Evolutionary conservation across 2,329 filamentous ascomycete genomes (phyloP).

Genomic region (Cercospora berteroae): DNA sequence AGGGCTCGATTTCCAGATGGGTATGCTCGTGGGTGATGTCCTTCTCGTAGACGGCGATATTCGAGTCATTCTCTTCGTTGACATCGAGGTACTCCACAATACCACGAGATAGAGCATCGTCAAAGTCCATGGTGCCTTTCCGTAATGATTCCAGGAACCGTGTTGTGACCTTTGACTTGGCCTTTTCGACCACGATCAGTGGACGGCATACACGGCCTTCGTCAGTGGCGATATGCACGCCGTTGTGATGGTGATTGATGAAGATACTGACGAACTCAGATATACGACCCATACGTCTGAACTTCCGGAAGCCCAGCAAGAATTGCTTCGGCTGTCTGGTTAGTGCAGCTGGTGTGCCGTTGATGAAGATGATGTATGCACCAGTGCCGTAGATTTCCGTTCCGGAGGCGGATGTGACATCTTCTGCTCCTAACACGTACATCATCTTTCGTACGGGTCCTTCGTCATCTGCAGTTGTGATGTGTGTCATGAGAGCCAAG

Average conservation of each 20-base stretch:
- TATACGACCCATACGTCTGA: constrained; percentile 84
- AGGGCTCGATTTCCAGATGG: constrained; percentile 96
- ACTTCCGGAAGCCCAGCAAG: constrained; percentile 76
- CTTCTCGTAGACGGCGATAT: constrained; percentile 85
- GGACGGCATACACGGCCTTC: constrained; percentile 95
- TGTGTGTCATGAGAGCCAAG: constrained; percentile 96
- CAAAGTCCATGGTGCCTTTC: constrained; percentile 81
- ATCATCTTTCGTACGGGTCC: constrained; percentile 83
- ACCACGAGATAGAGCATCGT: constrained; percentile 86
- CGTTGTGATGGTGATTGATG: constrained; percentile 27
- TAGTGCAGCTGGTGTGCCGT: constrained; percentile 88
- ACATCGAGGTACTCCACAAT: constrained; percentile 96
- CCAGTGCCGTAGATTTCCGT: constrained; percentile 82
- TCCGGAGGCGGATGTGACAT: constrained; percentile 76
- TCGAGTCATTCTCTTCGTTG: constrained; percentile 95
- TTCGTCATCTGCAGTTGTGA: constrained; percentile 94
- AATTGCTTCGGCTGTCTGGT: constrained; percentile 86
- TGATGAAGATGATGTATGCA: constrained; percentile 87
- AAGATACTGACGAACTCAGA: constrained; percentile 77
- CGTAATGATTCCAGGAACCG: constrained; percentile 79
- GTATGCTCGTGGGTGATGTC: constrained; percentile 82
- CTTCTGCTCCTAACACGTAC: constrained; percentile 79
- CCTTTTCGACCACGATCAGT: constrained; percentile 90
- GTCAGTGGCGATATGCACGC: constrained; percentile 70
- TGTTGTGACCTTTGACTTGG: constrained; percentile 73